Conservation (phyloP, 2,329 filamentous ascomycete species). For the Aspergillus fijiensis region DNA sequence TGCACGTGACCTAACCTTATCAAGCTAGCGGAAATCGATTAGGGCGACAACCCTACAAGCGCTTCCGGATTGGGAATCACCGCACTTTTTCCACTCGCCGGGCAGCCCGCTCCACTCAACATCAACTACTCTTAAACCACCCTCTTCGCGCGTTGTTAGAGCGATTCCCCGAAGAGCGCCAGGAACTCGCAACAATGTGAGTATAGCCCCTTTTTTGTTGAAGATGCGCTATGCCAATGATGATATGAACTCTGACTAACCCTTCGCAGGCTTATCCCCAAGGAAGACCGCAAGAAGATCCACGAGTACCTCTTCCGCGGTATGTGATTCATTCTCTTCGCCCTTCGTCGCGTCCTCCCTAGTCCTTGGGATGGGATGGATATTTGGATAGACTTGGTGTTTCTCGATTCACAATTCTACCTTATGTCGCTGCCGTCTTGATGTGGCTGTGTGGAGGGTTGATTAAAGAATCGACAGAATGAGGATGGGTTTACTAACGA, state of each 20-base stretch:
- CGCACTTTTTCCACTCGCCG: conserved; percentile 38
- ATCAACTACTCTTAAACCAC: conserved; percentile 37
- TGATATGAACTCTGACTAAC: conserved; percentile 17
- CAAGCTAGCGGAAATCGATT: conserved; percentile 15
- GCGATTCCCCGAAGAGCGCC: conserved; percentile 55
- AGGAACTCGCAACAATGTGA: conserved; percentile 57
- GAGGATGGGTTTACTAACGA: conserved; percentile 2
- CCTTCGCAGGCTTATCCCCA: conserved; percentile 84
- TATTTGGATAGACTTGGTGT: not conserved
- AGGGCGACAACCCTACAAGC: conserved; percentile 34
- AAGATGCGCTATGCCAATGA: not conserved
- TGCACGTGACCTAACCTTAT: conserved; percentile 13
- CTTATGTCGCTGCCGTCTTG: not conserved
- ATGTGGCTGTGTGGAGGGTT: not conserved
- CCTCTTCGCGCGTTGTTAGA: conserved; percentile 47
- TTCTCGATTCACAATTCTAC: not conserved
- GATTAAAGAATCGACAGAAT: not conserved
- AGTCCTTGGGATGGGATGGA: not conserved
- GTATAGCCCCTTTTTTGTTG: conserved; percentile 14
- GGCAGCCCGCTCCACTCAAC: conserved; percentile 32
- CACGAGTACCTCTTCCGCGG: conserved; percentile 99
- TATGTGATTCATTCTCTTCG: conserved; percentile 44
- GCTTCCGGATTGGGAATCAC: conserved; percentile 28
- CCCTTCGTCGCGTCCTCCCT: conserved; percentile 11
- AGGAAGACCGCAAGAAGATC: conserved; percentile 99